Evolutionary conservation across 768 basidiomycete genomes (phyloP).

Genomic region (Lyophyllum decastes): DNA sequence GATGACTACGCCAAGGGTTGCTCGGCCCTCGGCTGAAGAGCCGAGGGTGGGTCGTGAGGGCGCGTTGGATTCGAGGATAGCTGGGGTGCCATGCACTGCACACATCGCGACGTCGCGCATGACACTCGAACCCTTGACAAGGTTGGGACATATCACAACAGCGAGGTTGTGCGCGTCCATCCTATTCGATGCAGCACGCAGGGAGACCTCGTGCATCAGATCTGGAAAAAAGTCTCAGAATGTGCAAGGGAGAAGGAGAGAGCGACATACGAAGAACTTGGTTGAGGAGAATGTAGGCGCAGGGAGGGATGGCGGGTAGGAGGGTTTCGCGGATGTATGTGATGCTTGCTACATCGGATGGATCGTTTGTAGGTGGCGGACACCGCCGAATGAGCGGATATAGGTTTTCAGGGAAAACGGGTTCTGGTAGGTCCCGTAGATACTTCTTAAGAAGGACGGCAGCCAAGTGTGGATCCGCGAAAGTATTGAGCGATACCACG

Average conservation of each 20-base stretch:
- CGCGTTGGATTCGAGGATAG: conserved; percentile 31
- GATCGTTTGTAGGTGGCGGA: conserved; percentile 54
- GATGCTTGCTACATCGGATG: conserved; percentile 57
- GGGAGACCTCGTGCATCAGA: conserved; percentile 76
- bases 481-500: conserved; percentile 76
- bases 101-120: conserved; percentile 77
- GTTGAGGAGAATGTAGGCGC: conserved; percentile 73
- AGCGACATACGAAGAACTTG: conserved; percentile 58
- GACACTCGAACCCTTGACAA: conserved; percentile 69
- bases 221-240: conserved; percentile 44
- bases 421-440: conserved; percentile 75
- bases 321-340: conserved; percentile 69
- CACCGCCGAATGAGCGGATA: conserved; percentile 71
- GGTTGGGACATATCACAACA: conserved; percentile 78
- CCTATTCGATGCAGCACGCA: conserved; percentile 62
- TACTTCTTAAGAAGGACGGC: conserved; percentile 88
- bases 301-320: conserved; percentile 67
- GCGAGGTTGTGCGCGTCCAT: conserved; percentile 88
- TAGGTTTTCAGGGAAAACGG: conserved; percentile 71
- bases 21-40: conserved; percentile 42
- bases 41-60: conserved; percentile 6
- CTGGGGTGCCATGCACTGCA: conserved; percentile 52
- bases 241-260: background rate
- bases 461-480: conserved; percentile 76
- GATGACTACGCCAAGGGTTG: conserved; percentile 71